These are phyloP conservation scores for Penicillium ochrochloron DNA, from an alignment of 495 filamentous ascomycete species.

Conservation along the genomic window DNA sequence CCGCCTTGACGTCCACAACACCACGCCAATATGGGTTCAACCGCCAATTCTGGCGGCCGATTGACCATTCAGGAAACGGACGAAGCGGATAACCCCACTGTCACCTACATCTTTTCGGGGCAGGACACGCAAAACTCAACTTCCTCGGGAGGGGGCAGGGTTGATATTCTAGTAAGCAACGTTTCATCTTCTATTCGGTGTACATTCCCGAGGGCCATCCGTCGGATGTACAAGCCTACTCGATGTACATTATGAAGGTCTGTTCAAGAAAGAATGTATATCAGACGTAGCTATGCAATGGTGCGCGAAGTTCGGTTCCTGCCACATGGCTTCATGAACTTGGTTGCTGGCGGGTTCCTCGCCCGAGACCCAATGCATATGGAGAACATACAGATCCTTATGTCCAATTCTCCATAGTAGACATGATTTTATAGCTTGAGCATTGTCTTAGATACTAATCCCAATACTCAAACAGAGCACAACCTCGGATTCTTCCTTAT, in stretches of 20 bases:
- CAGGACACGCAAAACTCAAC: constrained; percentile 13
- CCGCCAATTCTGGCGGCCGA: not conserved
- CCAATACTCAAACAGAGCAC: constrained; percentile 6
- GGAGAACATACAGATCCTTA: not conserved
- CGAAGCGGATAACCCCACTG: constrained; percentile 40
- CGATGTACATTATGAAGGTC: not conserved
- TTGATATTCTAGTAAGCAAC: constrained; percentile 44
- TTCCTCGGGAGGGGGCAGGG: constrained; percentile 24
- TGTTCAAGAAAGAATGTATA: not conserved
- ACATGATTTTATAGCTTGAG: not conserved
- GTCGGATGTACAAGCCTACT: not conserved
- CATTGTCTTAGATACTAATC: not conserved
- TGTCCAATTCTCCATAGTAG: not conserved
- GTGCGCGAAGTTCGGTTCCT: not conserved
- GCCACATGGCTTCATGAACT: constrained; percentile 1
- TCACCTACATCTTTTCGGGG: constrained; percentile 45
- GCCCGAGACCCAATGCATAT: not conserved
- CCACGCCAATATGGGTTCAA: constrained; percentile 29
- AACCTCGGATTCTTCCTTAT: constrained; percentile 27
- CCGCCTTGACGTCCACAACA: not conserved
- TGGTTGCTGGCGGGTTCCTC: not conserved
- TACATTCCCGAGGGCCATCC: not conserved
- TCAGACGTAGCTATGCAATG: not conserved
- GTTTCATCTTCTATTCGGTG: constrained; percentile 3
- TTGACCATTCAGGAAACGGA: constrained; percentile 46